Conservation (phyloP, 768 basidiomycete genomes). For the Rossbeevera mucosa region DNA sequence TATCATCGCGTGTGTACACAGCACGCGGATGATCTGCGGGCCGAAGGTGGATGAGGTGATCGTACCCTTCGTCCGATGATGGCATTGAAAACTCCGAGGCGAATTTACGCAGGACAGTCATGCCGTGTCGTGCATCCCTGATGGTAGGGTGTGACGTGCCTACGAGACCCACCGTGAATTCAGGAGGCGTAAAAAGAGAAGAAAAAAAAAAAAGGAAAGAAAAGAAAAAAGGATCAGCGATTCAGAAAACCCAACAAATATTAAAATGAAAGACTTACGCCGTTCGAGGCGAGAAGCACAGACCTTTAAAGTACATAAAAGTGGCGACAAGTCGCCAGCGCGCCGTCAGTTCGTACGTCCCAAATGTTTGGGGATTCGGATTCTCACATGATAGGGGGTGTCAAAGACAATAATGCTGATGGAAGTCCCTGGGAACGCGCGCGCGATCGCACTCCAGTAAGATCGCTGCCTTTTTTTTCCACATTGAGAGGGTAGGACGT, state of each 20-base stretch:
- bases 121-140: constrained; percentile 50
- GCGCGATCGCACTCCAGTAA: constrained; percentile 72
- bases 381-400: constrained; percentile 66
- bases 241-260: neutral
- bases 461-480: constrained; percentile 47
- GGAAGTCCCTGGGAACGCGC: constrained; percentile 54
- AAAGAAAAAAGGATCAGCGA: neutral
- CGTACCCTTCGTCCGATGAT: constrained; percentile 55
- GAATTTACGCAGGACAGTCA: constrained; percentile 63
- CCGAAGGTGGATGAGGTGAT: constrained; percentile 45
- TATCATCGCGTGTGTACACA: constrained; percentile 48
- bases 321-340: constrained; percentile 12
- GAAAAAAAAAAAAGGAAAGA: neutral
- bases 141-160: constrained; percentile 78
- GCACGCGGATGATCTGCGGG: constrained; percentile 37
- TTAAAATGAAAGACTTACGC: constrained; percentile 43
- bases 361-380: constrained; percentile 1
- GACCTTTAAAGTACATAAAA: constrained; percentile 29
- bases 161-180: constrained; percentile 28
- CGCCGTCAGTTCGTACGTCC: constrained; percentile 5
- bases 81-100: constrained; percentile 57
- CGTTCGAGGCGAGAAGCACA: constrained; percentile 57
- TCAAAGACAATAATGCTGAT: constrained; percentile 78
- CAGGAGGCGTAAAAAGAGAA: neutral
- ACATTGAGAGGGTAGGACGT: neutral